Base-by-base conservation (phyloP, 2,329 filamentous ascomycete genomes). In the Hysterium pulicare region DNA sequence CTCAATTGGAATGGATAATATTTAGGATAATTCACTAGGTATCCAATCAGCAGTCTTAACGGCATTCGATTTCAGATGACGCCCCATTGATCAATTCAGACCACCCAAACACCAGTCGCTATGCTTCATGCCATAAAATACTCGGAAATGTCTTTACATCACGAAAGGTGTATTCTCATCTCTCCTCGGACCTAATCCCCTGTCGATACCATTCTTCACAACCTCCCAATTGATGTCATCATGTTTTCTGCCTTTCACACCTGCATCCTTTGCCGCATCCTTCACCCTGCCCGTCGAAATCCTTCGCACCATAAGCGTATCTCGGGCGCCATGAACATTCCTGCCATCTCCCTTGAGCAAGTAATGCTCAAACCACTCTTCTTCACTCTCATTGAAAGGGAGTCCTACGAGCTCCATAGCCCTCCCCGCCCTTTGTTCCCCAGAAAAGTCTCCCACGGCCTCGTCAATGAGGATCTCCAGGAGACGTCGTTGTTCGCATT, bases 261-360 rank as follows among this genome's bases (percentile, higher is more conserved):
- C 44, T 4, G 38, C 44, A 20, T 61, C 59, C 23, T 50, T 45
- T 10, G 51, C 59, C 26, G 72, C 67, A 16, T 78, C 76, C 2
- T 62, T 60, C 41, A 82, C 72, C 43, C 74, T 79, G 10, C 86
- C 84, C 9, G 76, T 83, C 1, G 83, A 82, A 47, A 93, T 81
- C 48, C 77, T 80, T 52, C 86, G 79, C 75, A 90, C 84, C 52
- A 89, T 74, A 1, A 90, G 72, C 0, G 85, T 87, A 54, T 91
- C 87, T 58, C 80, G 83, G 3, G 85, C 82, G 19, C 78, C 79
- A 49, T 77, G 80, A 6, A 85, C 68, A 32, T 72, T 76, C 55
- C 80, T 81, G 2, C 85, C 86, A 33, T 81, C 79, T 9, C 85
- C 84, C 4, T 72, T 70, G 0, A 79, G 72, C 28, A 94, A 69